These are phyloP conservation scores for Takashimella tepidaria DNA, from an alignment of 1,284 basidiomycete genomes.

Conservation along the genomic window DNA sequence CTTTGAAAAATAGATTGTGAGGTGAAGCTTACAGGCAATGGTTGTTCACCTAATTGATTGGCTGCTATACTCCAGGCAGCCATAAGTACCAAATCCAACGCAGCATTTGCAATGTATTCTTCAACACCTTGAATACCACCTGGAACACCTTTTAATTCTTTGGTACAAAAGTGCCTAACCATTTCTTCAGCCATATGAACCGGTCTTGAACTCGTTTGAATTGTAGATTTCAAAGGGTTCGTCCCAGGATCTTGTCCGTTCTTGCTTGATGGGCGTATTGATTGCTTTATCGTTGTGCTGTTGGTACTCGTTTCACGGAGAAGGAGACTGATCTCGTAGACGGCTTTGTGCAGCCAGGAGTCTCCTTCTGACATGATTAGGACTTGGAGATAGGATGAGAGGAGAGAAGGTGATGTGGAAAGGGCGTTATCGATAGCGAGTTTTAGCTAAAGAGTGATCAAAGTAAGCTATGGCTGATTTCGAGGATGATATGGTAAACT, in stretches of 20 bases:
- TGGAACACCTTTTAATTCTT: conserved; percentile 39
- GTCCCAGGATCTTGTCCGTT: too few species aligned
- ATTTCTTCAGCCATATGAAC: conserved; percentile 37
- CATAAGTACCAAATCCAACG: conserved; percentile 46
- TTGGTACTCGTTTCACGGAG: conserved; percentile 21
- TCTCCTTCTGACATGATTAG: conserved; percentile 50
- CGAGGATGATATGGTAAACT: not conserved
- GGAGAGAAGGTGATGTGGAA: conserved; percentile 30
- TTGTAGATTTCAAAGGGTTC: not conserved
- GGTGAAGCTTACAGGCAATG: conserved; percentile 36
- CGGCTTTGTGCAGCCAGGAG: conserved; percentile 36
- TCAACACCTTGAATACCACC: conserved; percentile 40
- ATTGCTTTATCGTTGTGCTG: not conserved
- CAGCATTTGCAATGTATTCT: conserved; percentile 46
- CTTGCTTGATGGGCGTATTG: too few species aligned
- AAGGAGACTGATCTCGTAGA: conserved; percentile 40
- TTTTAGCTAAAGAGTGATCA: conserved; percentile 34
- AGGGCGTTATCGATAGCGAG: conserved; percentile 48
- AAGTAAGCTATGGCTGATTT: not conserved
- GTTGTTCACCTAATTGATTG: conserved; percentile 29
- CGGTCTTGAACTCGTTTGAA: conserved; percentile 12
- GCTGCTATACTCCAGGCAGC: conserved; percentile 39
- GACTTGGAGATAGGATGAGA: conserved; percentile 47
- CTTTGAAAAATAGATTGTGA: not conserved
- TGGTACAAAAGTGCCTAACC: conserved; percentile 43